Evolutionary conservation across 768 basidiomycete genomes (phyloP).

Genomic region (Serendipita indica): DNA sequence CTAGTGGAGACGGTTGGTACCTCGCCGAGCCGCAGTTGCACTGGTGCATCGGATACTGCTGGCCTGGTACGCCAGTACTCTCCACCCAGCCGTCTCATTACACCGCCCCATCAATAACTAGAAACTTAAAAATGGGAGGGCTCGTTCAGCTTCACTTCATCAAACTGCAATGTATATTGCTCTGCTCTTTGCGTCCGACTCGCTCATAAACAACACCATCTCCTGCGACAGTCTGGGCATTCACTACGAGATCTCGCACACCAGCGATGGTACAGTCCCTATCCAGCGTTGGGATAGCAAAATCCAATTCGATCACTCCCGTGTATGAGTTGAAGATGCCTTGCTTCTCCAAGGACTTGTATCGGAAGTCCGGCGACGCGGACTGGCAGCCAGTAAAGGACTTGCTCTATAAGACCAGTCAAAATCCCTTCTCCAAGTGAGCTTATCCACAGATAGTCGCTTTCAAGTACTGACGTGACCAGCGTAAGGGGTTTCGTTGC

Average conservation of each 20-base stretch:
- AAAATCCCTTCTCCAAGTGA: not conserved
- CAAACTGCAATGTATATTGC: not conserved
- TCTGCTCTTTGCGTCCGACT: not conserved
- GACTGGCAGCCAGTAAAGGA: not conserved
- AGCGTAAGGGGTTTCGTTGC: not conserved
- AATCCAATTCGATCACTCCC: not conserved
- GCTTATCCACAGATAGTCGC: not conserved
- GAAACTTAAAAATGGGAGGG: not conserved
- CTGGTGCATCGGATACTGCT: not conserved
- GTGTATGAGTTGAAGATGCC: not conserved
- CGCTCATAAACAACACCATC: not conserved
- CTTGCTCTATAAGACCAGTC: not conserved
- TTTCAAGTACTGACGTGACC: not conserved
- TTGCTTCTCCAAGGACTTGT: not conserved
- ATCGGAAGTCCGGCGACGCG: not conserved
- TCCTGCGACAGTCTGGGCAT: not conserved
- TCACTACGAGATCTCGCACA: not conserved
- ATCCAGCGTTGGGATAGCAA: slow-evolving; percentile 1
- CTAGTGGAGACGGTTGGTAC: not conserved
- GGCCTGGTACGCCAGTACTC: not conserved
- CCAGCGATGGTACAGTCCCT: not conserved
- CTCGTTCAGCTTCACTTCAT: not conserved
- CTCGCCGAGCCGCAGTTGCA: not conserved
- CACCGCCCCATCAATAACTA: not conserved
- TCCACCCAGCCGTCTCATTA: not conserved